Conservation (phyloP, 2,329 filamentous ascomycete genomes). For the Aspergillus sp. region DNA sequence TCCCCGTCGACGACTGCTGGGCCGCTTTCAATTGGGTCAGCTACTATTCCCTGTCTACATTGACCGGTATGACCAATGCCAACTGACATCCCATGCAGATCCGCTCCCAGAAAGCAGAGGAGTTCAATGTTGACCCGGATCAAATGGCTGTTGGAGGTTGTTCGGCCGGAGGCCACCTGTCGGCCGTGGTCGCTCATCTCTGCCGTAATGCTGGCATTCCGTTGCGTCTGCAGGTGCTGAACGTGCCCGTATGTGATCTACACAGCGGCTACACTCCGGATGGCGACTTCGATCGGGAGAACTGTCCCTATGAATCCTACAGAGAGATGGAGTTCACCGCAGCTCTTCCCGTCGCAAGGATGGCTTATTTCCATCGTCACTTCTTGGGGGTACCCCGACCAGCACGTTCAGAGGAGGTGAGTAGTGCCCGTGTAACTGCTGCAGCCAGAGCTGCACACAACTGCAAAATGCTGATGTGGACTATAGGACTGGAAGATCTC, state of each 20-base stretch:
- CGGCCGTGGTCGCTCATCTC: conserved; percentile 41
- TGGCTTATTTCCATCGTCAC: conserved; percentile 43
- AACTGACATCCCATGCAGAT: conserved; percentile 28
- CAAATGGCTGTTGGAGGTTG: conserved; percentile 41
- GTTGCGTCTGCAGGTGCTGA: conserved; percentile 40
- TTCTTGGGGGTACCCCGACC: conserved; percentile 43
- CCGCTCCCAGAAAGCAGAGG: conserved; percentile 31
- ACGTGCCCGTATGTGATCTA: conserved; percentile 41
- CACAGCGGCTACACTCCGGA: conserved; percentile 39
- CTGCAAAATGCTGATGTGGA: conserved; percentile 13
- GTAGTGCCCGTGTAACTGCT: conserved; percentile 14
- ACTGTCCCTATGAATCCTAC: conserved; percentile 43
- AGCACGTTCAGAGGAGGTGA: conserved; percentile 35
- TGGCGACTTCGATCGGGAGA: conserved; percentile 36
- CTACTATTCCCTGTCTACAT: not conserved
- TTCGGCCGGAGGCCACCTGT: conserved; percentile 44
- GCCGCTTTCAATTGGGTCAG: conserved; percentile 43
- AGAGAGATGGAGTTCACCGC: conserved; percentile 41
- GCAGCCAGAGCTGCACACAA: not conserved
- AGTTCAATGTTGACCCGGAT: conserved; percentile 38
- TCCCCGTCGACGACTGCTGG: conserved; percentile 44
- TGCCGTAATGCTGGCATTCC: conserved; percentile 41
- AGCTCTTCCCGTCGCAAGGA: conserved; percentile 38
- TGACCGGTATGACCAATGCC: not conserved
- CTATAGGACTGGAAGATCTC: conserved; percentile 46